phyloP scores from a whole-genome alignment of 208 protist genomes.

The Tritrichomonas musculus region DNA sequence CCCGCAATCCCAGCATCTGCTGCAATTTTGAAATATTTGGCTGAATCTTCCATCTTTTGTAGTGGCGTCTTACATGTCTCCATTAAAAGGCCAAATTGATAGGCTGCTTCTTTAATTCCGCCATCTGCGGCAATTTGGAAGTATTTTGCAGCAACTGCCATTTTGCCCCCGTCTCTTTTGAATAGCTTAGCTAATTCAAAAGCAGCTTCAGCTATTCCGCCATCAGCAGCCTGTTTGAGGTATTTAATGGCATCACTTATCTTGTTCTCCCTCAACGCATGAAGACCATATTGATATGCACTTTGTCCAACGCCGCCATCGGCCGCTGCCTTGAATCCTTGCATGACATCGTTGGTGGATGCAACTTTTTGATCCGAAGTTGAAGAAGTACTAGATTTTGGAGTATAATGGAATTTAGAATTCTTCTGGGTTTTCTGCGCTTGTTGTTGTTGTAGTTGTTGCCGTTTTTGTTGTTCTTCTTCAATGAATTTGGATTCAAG shows the following conservation, averaged over 20 bases:
- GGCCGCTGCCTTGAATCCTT: background rate
- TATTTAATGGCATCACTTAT: background rate
- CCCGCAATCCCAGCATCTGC: background rate
- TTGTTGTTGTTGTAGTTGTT: too few relatives aligned
- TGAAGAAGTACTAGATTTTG: too few relatives aligned
- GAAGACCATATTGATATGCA: background rate
- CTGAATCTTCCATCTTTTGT: background rate
- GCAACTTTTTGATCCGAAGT: too few relatives aligned
- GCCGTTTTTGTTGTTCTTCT: too few relatives aligned
- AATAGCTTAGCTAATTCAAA: background rate
- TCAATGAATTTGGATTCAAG: too few relatives aligned
- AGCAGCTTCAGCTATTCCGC: background rate
- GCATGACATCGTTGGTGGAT: background rate
- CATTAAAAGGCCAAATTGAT: background rate
- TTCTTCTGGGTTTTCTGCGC: background rate
- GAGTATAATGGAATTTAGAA: too few relatives aligned
- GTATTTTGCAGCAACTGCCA: background rate
- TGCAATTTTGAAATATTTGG: background rate
- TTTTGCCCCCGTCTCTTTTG: background rate
- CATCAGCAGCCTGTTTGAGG: background rate
- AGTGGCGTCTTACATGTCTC: background rate
- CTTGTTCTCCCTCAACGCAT: background rate
- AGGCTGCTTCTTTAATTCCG: background rate
- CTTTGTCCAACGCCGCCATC: background rate
- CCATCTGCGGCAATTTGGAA: background rate